Evolutionary conservation across 805 yeast species (phyloP).

Genomic region (Nakazawaea molendinolei): DNA sequence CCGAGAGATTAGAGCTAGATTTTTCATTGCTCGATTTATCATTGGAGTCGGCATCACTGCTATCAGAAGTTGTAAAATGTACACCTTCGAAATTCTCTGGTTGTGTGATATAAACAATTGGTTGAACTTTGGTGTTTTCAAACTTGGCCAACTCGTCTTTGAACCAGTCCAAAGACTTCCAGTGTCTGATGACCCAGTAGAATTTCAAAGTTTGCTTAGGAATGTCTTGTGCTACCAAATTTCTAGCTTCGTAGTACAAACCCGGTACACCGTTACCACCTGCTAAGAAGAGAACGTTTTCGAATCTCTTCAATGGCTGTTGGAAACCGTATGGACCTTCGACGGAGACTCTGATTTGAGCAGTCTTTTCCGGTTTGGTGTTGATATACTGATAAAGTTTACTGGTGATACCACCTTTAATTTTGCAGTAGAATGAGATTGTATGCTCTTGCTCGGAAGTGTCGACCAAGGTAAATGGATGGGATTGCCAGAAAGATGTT

Average conservation of each 20-base stretch:
- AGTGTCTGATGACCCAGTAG: conserved; percentile 58
- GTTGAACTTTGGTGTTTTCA: conserved; percentile 26
- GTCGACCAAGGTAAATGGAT: conserved; percentile 35
- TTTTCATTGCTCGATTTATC: conserved; percentile 14
- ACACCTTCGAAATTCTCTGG: conserved; percentile 16
- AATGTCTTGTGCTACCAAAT: conserved; percentile 19
- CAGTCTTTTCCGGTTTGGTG: conserved; percentile 20
- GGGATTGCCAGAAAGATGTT: conserved; percentile 37
- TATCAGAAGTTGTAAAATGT: conserved; percentile 6
- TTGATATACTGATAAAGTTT: conserved; percentile 19
- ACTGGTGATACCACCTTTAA: conserved; percentile 31
- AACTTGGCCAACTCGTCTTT: conserved; percentile 33
- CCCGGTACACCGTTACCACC: conserved; percentile 54
- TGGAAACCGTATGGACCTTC: conserved; percentile 61
- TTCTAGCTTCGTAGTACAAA: conserved; percentile 33
- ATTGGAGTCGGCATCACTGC: conserved; percentile 4
- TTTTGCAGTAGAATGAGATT: conserved; percentile 28
- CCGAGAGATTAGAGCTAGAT: conserved; percentile 12
- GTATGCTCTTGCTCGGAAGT: conserved; percentile 13
- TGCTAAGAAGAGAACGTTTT: conserved; percentile 35
- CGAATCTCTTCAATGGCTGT: conserved; percentile 31
- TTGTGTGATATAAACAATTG: conserved; percentile 36
- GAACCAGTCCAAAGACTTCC: conserved; percentile 45
- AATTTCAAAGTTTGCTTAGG: conserved; percentile 35
- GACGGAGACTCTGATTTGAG: conserved; percentile 32